A percentile compares a stretch with the other conserved stretches of the same genome.
These are phyloP conservation scores for Debaryomyces hansenii DNA, from an alignment of 805 yeast genomes.

Conservation along the genomic window DNA sequence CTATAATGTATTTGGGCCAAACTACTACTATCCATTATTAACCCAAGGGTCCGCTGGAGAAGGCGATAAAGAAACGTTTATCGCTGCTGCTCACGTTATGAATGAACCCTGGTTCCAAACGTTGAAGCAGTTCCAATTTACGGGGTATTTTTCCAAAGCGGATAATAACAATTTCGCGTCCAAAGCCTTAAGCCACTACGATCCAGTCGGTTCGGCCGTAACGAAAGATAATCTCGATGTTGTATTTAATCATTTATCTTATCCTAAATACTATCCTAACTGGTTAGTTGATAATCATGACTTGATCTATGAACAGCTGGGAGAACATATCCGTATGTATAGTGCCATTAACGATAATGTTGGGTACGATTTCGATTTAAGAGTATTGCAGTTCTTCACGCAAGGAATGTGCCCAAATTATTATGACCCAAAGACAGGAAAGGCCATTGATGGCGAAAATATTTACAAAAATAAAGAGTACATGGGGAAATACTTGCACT, in stretches of 20 bases:
- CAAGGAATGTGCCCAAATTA: conserved; percentile 40
- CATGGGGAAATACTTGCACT: conserved; percentile 33
- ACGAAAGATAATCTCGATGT: conserved; percentile 13
- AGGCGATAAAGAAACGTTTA: conserved; percentile 79
- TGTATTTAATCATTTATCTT: conserved; percentile 58
- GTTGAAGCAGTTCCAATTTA: conserved; percentile 43
- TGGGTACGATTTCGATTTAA: conserved; percentile 44
- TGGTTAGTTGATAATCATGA: conserved; percentile 37
- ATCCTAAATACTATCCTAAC: conserved; percentile 47
- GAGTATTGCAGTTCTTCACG: conserved; percentile 38
- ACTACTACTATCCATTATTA: conserved; percentile 63
- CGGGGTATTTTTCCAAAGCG: conserved; percentile 28
- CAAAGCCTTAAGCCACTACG: conserved; percentile 40
- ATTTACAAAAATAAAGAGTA: conserved; percentile 22
- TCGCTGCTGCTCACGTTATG: conserved; percentile 62
- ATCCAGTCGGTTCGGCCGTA: conserved; percentile 31
- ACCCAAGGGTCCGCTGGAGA: conserved; percentile 77
- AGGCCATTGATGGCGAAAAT: conserved; percentile 23
- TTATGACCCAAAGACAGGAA: conserved; percentile 22
- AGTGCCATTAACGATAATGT: conserved; percentile 30
- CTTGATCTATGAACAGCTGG: conserved; percentile 30
- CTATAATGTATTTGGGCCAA: conserved; percentile 66
- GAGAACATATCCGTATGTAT: conserved; percentile 43
- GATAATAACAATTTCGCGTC: conserved; percentile 26
- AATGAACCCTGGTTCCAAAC: conserved; percentile 52